A percentile compares a stretch with the other conserved stretches of the same genome.
These are phyloP conservation scores for Zalaria obscura DNA, from an alignment of 2,329 filamentous ascomycete species.

Conservation along the genomic window DNA sequence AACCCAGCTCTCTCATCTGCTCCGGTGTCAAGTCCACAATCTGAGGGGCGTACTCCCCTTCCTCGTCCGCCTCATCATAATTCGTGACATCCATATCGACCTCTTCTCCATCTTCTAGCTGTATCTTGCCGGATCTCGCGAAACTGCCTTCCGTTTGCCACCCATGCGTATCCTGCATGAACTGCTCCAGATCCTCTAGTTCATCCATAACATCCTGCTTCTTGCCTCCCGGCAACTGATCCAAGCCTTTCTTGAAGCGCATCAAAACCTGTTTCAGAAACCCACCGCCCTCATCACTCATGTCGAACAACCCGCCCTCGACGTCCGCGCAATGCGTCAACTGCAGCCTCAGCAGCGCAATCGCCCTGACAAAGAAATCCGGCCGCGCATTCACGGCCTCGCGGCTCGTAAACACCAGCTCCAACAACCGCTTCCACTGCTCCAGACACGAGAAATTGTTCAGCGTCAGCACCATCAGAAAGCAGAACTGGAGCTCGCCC, in stretches of 20 bases:
- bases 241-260: slow-evolving; percentile 37
- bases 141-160: slow-evolving; percentile 44
- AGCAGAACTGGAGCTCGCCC: slow-evolving; percentile 48
- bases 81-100: slow-evolving; percentile 39
- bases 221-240: slow-evolving; percentile 28
- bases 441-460: slow-evolving; percentile 53
- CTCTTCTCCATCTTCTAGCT: slow-evolving; percentile 48
- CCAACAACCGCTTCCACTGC: slow-evolving; percentile 48
- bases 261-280: slow-evolving; percentile 39
- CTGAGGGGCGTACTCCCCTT: slow-evolving; percentile 48
- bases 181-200: slow-evolving; percentile 40
- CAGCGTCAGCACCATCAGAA: slow-evolving; percentile 47
- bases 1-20: slow-evolving; percentile 24
- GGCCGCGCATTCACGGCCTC: slow-evolving; percentile 34
- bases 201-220: slow-evolving; percentile 35
- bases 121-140: slow-evolving; percentile 42
- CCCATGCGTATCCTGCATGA: slow-evolving; percentile 38
- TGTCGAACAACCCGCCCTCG: slow-evolving; percentile 47
- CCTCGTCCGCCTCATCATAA: slow-evolving; percentile 46
- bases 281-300: slow-evolving; percentile 38
- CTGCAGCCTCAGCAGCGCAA: slow-evolving; percentile 37
- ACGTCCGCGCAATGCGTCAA: slow-evolving; percentile 42
- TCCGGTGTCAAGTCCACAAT: slow-evolving; percentile 40
- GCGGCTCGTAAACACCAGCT: slow-evolving; percentile 42
- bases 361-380: slow-evolving; percentile 36